phyloP scores from a whole-genome alignment of 1,284 basidiomycete species.

The Cryptococcus sp. region DNA sequence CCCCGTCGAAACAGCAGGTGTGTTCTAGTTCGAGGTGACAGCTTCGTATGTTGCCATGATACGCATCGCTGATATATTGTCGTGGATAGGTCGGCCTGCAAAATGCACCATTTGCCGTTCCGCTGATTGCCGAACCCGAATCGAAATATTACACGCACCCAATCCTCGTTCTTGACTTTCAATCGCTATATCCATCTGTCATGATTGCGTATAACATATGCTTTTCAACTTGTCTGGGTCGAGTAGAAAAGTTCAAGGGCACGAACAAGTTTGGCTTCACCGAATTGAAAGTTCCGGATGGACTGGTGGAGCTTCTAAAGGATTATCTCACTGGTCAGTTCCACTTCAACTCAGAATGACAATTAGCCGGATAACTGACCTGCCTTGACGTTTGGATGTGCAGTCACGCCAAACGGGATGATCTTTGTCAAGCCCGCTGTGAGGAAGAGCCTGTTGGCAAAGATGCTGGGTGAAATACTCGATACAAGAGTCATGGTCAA shows the following conservation, averaged over 20 bases:
- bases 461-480: constrained; percentile 90
- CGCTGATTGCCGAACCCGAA: constrained; percentile 90
- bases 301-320: constrained; percentile 66
- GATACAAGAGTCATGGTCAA: constrained; percentile 99
- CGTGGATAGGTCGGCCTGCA: constrained; percentile 78
- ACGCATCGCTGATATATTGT: neutral
- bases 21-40: constrained; percentile 24
- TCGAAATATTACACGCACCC: constrained; percentile 93
- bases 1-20: constrained; percentile 81
- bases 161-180: constrained; percentile 90
- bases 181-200: constrained; percentile 91
- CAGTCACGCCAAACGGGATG: constrained; percentile 92
- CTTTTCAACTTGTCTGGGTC: constrained; percentile 94
- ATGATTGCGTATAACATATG: constrained; percentile 99
- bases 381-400: constrained; percentile 1
- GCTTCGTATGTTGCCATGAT: neutral
- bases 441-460: constrained; percentile 77
- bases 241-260: constrained; percentile 79
- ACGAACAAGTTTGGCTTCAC: constrained; percentile 80
- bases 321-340: constrained; percentile 71
- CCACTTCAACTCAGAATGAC: no score
- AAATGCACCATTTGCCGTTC: constrained; percentile 88
- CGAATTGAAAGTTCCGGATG: constrained; percentile 70
- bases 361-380: no score
- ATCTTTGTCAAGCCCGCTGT: constrained; percentile 87